A percentile compares a stretch with the other conserved stretches of the same genome.
Conservation (phyloP, 768 basidiomycete species). For the Lepiota brunneoincarnata region DNA sequence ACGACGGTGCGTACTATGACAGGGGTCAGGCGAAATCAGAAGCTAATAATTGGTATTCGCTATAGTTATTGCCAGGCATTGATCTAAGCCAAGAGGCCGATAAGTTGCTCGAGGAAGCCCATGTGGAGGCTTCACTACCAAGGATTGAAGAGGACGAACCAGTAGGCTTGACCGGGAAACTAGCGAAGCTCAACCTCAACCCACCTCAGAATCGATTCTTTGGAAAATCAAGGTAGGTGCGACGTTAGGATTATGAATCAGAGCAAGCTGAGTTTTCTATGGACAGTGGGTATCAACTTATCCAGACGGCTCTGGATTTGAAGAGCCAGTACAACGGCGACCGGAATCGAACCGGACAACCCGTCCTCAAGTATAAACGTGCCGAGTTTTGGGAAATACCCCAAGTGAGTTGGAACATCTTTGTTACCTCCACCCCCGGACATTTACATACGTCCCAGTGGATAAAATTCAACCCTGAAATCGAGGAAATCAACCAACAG, state of each 20-base stretch:
- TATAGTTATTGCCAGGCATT: conserved; percentile 46
- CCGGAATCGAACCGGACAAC: conserved; percentile 18
- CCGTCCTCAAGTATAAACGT: conserved; percentile 30
- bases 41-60: neutral
- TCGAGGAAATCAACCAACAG: conserved; percentile 18
- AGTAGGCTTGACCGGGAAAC: conserved; percentile 25
- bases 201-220: conserved; percentile 42
- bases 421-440: neutral
- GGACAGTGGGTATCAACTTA: conserved; percentile 46
- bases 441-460: conserved; percentile 23
- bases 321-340: conserved; percentile 51
- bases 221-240: conserved; percentile 41
- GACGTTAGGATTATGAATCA: no score
- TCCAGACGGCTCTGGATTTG: conserved; percentile 55
- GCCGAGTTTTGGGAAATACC: conserved; percentile 50
- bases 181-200: conserved; percentile 35
- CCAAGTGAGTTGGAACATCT: conserved; percentile 29
- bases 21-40: neutral
- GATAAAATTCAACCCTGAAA: conserved; percentile 24
- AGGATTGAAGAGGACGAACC: conserved; percentile 29
- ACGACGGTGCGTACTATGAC: conserved; percentile 39
- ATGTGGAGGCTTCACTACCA: conserved; percentile 29
- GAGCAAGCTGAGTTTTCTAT: no score
- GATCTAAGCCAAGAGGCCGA: conserved; percentile 63
- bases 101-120: conserved; percentile 33